A percentile compares a stretch with the other conserved stretches of the same genome.
These are phyloP conservation scores for Aspergillus sclerotiicarbonarius DNA, from an alignment of 495 filamentous ascomycete genomes.

Conservation along the genomic window DNA sequence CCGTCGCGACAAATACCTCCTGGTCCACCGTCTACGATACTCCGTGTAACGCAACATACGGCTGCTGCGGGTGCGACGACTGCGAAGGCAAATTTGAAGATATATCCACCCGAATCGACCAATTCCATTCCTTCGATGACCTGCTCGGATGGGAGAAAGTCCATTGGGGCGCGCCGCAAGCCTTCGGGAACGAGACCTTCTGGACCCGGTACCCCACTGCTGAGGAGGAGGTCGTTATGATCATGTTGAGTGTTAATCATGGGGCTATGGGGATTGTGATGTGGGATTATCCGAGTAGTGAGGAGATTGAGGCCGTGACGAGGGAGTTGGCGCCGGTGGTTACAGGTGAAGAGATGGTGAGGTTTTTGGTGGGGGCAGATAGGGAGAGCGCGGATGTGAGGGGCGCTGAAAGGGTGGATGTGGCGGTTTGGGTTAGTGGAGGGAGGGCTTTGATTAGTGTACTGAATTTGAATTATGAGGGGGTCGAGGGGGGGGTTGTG, in stretches of 20 bases:
- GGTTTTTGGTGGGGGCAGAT: conserved; percentile 22
- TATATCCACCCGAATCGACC: conserved; percentile 53
- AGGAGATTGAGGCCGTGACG: conserved; percentile 21
- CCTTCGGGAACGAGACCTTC: conserved; percentile 61
- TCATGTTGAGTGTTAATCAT: conserved; percentile 59
- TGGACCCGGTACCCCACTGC: conserved; percentile 57
- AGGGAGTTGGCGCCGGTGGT: conserved; percentile 23
- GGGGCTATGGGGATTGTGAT: conserved; percentile 52
- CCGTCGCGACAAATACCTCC: conserved; percentile 55
- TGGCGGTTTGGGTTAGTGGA: not conserved
- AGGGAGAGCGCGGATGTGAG: not conserved
- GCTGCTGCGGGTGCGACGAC: conserved; percentile 72
- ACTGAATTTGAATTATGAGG: not conserved
- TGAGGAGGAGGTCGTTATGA: conserved; percentile 60
- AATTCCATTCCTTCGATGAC: conserved; percentile 40
- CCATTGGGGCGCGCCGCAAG: conserved; percentile 61
- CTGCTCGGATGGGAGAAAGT: conserved; percentile 48
- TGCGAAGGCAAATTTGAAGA: conserved; percentile 57
- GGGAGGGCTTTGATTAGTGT: conserved; percentile 1
- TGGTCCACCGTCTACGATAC: conserved; percentile 46
- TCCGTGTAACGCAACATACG: conserved; percentile 62
- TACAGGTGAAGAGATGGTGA: conserved; percentile 8
- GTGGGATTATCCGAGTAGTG: conserved; percentile 33
- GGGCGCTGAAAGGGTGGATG: not conserved
- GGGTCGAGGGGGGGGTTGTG: not conserved